A percentile compares a stretch with the other conserved stretches of the same genome.
Evolutionary conservation across 139 green algal genomes (phyloP).

Genomic region (Protoeuglena noctilucae): DNA sequence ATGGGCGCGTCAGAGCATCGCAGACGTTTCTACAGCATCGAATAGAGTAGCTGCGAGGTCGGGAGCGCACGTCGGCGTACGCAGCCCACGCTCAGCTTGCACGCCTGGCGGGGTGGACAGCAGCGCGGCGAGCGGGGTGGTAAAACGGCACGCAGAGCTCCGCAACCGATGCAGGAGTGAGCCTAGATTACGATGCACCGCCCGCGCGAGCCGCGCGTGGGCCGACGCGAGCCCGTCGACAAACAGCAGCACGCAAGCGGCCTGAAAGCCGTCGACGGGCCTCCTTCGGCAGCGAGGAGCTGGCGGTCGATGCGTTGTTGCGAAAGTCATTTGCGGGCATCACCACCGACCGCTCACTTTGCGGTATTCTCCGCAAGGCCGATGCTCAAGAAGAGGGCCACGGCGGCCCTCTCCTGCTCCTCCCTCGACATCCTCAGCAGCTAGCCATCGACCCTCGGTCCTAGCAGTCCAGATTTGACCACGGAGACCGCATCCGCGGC

Average conservation of each 20-base stretch:
- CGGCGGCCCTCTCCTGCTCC: conserved; percentile 21
- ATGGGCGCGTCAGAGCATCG: background rate
- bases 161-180: no score
- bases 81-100: no score
- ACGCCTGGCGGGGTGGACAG: no score
- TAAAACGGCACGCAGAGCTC: no score
- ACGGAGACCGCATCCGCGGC: no score
- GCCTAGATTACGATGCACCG: no score
- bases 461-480: no score
- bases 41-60: no score
- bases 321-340: background rate
- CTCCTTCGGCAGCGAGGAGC: background rate
- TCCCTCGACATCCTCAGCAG: conserved; percentile 5
- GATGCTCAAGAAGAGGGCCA: conserved; percentile 38
- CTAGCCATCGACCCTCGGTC: no score
- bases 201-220: background rate
- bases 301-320: background rate
- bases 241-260: background rate
- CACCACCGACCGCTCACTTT: conserved; percentile 31
- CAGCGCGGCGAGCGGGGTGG: no score
- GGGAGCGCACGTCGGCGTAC: no score
- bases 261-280: background rate
- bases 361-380: conserved; percentile 43
- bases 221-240: background rate
- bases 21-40: no score